Evolutionary conservation across 257 asterid genomes (phyloP).

Genomic region (Salvia miltiorrhiza): DNA sequence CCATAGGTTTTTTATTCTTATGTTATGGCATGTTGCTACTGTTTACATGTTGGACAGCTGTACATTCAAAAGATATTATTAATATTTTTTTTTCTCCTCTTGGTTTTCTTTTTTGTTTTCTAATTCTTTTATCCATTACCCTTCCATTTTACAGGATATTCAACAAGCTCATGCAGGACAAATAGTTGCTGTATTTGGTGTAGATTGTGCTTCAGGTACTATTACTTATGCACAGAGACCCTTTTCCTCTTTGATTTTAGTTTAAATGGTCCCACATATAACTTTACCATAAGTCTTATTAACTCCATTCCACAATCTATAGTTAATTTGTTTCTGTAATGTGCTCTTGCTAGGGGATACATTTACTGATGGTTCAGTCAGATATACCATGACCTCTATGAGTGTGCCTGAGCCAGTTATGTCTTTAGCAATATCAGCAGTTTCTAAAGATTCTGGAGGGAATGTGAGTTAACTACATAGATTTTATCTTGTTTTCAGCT

Average conservation of each 20-base stretch:
- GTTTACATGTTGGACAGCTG: not conserved
- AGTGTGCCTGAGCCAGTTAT: slow-evolving; percentile 99
- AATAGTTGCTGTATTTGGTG: slow-evolving; percentile 98
- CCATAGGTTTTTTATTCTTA: not conserved
- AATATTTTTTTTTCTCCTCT: not conserved
- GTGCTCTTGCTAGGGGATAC: slow-evolving; percentile 74
- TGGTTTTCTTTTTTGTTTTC: slow-evolving; percentile 2
- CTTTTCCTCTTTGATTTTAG: not conserved
- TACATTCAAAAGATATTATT: not conserved
- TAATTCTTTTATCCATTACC: not conserved
- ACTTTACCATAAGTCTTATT: not conserved
- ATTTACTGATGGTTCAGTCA: slow-evolving; percentile 92
- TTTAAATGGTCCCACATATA: not conserved
- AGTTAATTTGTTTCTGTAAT: slow-evolving; percentile 16
- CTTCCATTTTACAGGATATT: slow-evolving; percentile 62
- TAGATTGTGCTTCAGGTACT: slow-evolving; percentile 97
- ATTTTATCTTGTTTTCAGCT: slow-evolving; percentile 8
- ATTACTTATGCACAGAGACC: not conserved
- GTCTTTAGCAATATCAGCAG: slow-evolving; percentile 95
- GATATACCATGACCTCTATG: slow-evolving; percentile 98
- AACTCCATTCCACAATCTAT: not conserved
- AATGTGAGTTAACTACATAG: slow-evolving; percentile 57
- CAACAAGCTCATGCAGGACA: slow-evolving; percentile 99
- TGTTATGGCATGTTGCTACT: not conserved
- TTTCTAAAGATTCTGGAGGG: slow-evolving; percentile 95